Evolutionary conservation across 2,329 filamentous ascomycete species (phyloP).

Genomic region (Monilinia aucupariae): DNA sequence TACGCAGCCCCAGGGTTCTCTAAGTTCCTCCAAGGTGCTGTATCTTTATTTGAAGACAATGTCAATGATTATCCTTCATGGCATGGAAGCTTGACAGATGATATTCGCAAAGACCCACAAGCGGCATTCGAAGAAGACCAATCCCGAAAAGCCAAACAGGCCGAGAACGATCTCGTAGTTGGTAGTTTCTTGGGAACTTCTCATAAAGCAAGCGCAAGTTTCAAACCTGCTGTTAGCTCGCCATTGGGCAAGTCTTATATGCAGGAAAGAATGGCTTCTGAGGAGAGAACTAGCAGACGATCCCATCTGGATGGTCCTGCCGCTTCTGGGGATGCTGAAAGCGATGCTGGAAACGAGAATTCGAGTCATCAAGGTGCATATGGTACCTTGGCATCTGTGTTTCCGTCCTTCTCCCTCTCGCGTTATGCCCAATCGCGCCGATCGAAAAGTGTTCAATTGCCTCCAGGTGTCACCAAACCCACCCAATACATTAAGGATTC

Average conservation of each 20-base stretch:
- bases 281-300: constrained; percentile 34
- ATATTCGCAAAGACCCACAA: constrained; percentile 90
- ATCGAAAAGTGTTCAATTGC: constrained; percentile 53
- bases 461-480: constrained; percentile 83
- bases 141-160: constrained; percentile 70
- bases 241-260: constrained; percentile 63
- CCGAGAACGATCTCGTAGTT: constrained; percentile 82
- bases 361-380: constrained; percentile 40
- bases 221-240: constrained; percentile 58
- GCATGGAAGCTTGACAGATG: constrained; percentile 84
- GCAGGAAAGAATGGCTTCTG: constrained; percentile 49
- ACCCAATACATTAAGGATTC: constrained; percentile 89
- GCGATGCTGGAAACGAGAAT: constrained; percentile 37
- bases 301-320: constrained; percentile 28
- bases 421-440: constrained; percentile 62
- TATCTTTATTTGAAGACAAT: constrained; percentile 87
- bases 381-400: constrained; percentile 61
- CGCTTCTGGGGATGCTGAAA: constrained; percentile 22
- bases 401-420: constrained; percentile 77
- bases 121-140: constrained; percentile 88
- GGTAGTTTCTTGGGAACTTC: constrained; percentile 70
- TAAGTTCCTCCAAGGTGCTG: constrained; percentile 93
- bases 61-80: constrained; percentile 97
- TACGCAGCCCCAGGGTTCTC: constrained; percentile 87
- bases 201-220: constrained; percentile 39